Evolutionary conservation across 352 stramenopile genomes (phyloP), one percentile per base, ranked within the genome.

Genomic region (Globisporangium abappressorium): DNA sequence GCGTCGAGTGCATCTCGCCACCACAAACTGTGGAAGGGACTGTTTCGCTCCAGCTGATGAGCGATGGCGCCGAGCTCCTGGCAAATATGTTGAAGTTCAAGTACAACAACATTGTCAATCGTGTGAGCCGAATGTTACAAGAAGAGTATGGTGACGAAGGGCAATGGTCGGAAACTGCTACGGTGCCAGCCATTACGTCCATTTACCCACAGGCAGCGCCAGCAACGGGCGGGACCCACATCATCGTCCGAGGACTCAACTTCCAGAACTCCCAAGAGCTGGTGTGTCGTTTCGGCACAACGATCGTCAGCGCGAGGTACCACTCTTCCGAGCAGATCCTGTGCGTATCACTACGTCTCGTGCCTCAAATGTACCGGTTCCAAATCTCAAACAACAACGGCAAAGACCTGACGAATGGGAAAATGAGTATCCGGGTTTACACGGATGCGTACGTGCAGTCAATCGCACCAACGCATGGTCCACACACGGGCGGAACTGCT

Each of bases 301-400:
- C 68, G 20, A 57, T 71, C 60, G 73, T 91, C 4, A 43, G 64
- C 18, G 90, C 73, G 18, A 72, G 74, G 14, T 97, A 81, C 55
- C 68, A 90, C 24, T 89, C 78, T 3, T 11, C 73, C 4, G 54
- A 71, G 15, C 64, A 81, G 22, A 64, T 97, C 1, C 36, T 79
- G n/a, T 98, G 93, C 58, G 54, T 64, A 26, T 65, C 87, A 3
- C 92, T 90, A 12, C 76, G 81, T 7, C 60, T 91, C 0, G 64
- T 75, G 3, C 87, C 90, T 0, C 77, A 75, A 33, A 57, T 28
- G 6, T 93, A 96, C 11, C 65, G 78, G 38, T 65, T 97, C 26
- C 86, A 97, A 76, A 81, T 96, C 20, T 84, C 87, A 1, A 97
- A 94, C 61, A 79, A 94, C 59, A 78, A 96, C 62, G 90, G 89